A percentile compares a stretch with the other conserved stretches of the same genome.
phyloP scores from a whole-genome alignment of 2,329 filamentous ascomycete species.

The Paracorniculantispora psalliotae region DNA sequence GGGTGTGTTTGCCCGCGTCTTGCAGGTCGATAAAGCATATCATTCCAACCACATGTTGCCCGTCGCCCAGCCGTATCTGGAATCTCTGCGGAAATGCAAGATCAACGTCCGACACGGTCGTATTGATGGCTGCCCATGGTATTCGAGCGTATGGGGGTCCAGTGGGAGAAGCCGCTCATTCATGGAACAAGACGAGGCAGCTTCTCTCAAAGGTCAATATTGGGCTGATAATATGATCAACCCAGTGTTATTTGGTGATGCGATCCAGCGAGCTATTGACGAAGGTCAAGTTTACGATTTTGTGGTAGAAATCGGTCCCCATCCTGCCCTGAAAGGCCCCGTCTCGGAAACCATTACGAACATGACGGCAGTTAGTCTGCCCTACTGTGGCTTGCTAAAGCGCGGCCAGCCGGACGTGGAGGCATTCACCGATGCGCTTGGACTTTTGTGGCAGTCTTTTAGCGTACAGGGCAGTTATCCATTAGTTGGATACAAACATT shows the following conservation, averaged over 20 bases:
- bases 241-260: conserved; percentile 20
- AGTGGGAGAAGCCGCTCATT: too few species aligned
- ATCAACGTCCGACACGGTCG: neutral
- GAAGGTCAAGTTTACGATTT: conserved; percentile 10
- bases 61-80: neutral
- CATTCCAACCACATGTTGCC: conserved; percentile 7
- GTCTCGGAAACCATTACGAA: conserved; percentile 24
- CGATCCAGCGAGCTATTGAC: neutral
- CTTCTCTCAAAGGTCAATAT: conserved; percentile 19
- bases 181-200: too few species aligned
- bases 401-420: conserved; percentile 39
- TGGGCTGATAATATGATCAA: conserved; percentile 32
- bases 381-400: conserved; percentile 37
- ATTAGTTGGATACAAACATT: too few species aligned
- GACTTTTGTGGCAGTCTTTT: neutral
- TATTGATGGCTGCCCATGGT: neutral
- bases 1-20: conserved; percentile 15
- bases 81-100: neutral
- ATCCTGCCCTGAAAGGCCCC: conserved; percentile 42
- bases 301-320: conserved; percentile 44
- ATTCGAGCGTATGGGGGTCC: too few species aligned
- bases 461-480: too few species aligned
- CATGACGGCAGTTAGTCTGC: conserved; percentile 24
- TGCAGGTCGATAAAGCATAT: conserved; percentile 18
- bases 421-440: conserved; percentile 36